Base-by-base conservation (phyloP, 768 basidiomycete species). In the Porphyrellus cyaneotinctus region DNA sequence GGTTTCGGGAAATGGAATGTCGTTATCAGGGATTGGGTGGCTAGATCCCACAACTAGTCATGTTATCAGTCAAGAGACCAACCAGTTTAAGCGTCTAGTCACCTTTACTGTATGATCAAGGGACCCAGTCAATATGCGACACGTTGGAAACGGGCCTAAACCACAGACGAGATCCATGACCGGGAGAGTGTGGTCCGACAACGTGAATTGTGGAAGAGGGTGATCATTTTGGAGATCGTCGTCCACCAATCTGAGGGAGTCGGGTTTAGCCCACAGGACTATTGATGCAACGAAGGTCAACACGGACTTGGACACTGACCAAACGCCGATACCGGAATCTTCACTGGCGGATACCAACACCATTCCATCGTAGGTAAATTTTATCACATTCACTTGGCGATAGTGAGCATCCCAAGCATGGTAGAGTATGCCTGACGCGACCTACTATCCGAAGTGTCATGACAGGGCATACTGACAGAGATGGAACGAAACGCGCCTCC, bases 401-500 rank as follows among this genome's bases (percentile, higher is more conserved):
- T 98, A 99, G 69, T 98, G 95, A 17, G 95, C 95, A 54, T 97
- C 95, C 84, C 94, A 94, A 0, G 89, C 81, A 59, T 87, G 84
- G 74, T 85, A 92, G 42, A 97, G 74, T 48, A 95, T 85, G n/a
- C 95, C 95, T n/a, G 95, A 97, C 11, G 88, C 77, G 58, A 92
- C 77, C 93, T 97, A 71, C 54, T 67, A 20, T 58, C 64, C 53
- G 48, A 53, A 49, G 36, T 20, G 61, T 68, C 56, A 69, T 35
- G 47, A 44, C 33, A 14, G 3, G 26, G 17, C 52, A 28, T 11
- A 17, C 17, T 9, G 43, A 20, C n/a, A 20, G 26, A 22, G 44
- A 39, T n/a, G 52, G 18, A 51, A 42, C 6, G 11, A 26, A 51
- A 78, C 84, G 62, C 58, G 86, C 94, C 88, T 97, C 95, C 97